Base-by-base conservation (phyloP, 257 asterid species). In the Ocimum tenuiflorum region DNA sequence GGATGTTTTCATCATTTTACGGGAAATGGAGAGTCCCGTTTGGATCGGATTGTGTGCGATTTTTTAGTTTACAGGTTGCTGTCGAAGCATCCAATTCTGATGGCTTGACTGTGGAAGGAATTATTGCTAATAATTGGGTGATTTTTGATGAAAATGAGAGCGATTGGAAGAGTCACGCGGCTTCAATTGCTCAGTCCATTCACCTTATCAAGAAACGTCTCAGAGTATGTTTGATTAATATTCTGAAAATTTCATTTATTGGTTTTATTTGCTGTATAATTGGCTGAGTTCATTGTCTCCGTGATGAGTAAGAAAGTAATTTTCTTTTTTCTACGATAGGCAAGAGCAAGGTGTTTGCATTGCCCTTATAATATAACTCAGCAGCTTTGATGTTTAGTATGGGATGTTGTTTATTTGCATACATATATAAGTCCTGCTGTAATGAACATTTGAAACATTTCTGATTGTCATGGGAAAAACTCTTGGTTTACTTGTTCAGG, bases 81-180 rank as follows among this genome's bases (percentile, higher is more conserved):
- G 78, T 60, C 63, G 89, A 87, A 77, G 77, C 89, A 8, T 78
- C 96, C 51, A 86, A 83, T 70, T 68, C 82, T 12, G 97, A 90
- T 72, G 97, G 97, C 69, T 83, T 90, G 31, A 88, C 96, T 0
- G 91, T 90, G 65, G 99, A 88, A 53, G 81, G 84, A 6, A 90
- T 90, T 11, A 64, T 86, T 29, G 82, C 91, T n/a, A 83, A 85
- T 42, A 88, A 80, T 72, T 94, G 99, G 97, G 60, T 70, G 20
- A 79, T 90, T 42, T 69, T 77, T 57, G 95, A 84, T 70, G 92
- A 90, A 79, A 67, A 65, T 42, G 92, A 85, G 84, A 85, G 80
- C 63, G 96, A 90, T 77, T 94, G 96, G 95, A 86, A 73, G 77
- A 88, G 96, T 67, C 96, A 94, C 42, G 92, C 97, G 29, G 82